phyloP scores from a whole-genome alignment of 129 eudicot species.

The Scalesia atractyloides region DNA sequence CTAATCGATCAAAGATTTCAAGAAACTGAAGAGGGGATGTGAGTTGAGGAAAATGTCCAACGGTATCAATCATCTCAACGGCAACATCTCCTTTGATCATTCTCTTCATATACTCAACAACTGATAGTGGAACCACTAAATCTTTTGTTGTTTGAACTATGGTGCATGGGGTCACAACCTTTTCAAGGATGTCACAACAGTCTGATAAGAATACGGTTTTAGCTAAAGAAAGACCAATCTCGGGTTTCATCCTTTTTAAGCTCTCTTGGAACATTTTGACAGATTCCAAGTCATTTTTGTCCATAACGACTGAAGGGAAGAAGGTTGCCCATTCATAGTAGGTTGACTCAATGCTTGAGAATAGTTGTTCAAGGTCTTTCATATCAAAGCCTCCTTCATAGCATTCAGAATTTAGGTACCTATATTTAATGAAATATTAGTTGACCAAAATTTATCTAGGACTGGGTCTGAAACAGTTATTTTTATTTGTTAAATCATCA shows the following conservation, averaged over 20 bases:
- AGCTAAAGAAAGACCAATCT: conserved; percentile 58
- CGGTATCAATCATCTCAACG: conserved; percentile 58
- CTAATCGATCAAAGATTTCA: conserved; percentile 48
- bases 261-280: conserved; percentile 34
- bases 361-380: conserved; percentile 58
- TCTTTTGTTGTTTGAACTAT: conserved; percentile 65
- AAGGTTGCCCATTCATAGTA: conserved; percentile 59
- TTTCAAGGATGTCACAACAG: conserved; percentile 58
- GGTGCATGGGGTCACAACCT: conserved; percentile 68
- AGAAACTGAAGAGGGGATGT: conserved; percentile 64
- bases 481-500: background rate
- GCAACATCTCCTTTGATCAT: conserved; percentile 55
- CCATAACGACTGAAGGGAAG: conserved; percentile 61
- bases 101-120: conserved; percentile 60
- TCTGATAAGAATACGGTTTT: conserved; percentile 71
- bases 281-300: conserved; percentile 46
- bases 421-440: conserved; percentile 7
- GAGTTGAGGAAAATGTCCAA: conserved; percentile 98
- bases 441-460: background rate
- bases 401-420: conserved; percentile 67
- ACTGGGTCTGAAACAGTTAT: background rate
- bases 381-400: conserved; percentile 83
- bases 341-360: conserved; percentile 67
- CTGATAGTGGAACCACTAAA: conserved; percentile 59
- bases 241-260: conserved; percentile 63